phyloP scores from a whole-genome alignment of 768 basidiomycete species.

The Termitomyces sp. region DNA sequence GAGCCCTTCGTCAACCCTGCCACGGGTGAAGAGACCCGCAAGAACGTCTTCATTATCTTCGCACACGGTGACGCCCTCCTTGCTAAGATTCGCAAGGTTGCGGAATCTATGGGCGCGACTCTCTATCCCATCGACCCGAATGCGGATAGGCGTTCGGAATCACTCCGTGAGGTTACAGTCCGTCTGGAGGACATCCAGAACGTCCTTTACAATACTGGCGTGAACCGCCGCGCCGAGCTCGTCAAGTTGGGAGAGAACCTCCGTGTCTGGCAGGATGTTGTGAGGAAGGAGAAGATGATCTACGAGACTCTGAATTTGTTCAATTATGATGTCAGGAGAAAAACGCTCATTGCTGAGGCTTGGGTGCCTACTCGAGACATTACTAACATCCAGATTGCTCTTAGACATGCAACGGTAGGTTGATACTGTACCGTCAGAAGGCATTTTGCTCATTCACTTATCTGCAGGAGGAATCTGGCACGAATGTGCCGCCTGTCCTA shows the following conservation, averaged over 20 bases:
- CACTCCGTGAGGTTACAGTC: constrained; percentile 80
- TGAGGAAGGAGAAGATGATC: constrained; percentile 92
- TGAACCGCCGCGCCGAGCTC: constrained; percentile 78
- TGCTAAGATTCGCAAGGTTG: constrained; percentile 95
- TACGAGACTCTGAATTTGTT: constrained; percentile 95
- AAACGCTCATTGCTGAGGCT: constrained; percentile 94
- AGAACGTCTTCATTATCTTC: constrained; percentile 99
- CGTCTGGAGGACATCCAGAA: constrained; percentile 90
- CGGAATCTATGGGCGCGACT: constrained; percentile 98
- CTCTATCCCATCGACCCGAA: constrained; percentile 95
- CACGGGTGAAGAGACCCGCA: constrained; percentile 80
- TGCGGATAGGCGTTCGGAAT: constrained; percentile 85
- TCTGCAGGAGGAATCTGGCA: constrained; percentile 79
- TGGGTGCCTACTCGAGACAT: constrained; percentile 97
- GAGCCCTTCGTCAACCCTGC: constrained; percentile 89
- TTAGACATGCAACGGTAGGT: constrained; percentile 81
- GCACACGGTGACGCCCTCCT: constrained; percentile 92
- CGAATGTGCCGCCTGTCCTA: constrained; percentile 85
- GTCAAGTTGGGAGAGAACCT: constrained; percentile 80
- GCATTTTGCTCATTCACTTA: constrained; percentile 16
- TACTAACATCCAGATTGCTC: constrained; percentile 74
- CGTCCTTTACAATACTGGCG: constrained; percentile 84
- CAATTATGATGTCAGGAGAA: constrained; percentile 89
- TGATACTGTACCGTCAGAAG: neutral
- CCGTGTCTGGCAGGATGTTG: constrained; percentile 89